Base-by-base conservation (phyloP, 257 asterid species). In the Fraxinus cuspidata region DNA sequence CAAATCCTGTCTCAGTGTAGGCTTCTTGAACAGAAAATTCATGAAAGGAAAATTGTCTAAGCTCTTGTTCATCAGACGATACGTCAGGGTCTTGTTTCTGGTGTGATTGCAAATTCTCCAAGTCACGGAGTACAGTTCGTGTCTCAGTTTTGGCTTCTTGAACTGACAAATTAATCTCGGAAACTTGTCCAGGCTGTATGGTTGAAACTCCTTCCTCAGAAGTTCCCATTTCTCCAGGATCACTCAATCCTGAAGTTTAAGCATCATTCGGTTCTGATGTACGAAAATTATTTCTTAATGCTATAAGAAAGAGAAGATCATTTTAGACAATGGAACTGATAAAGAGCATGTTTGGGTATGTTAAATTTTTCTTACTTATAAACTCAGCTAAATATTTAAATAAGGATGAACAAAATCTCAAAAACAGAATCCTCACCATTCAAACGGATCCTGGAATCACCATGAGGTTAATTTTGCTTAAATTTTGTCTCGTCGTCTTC, bases 361-460 rank as follows among this genome's bases (percentile, higher is more conserved):
- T 58, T 58, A 19, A 4, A 7, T 21, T 58, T 56, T 37, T 37
- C 42, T 37, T 7, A 51, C 60, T 51, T 18, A 18, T 18, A 51
- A 51, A 6, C 63, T 7, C 13, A 60, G 31, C 67, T 10, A 58
- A 60, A 23, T 31, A 60, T 23, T 53, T 53, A 53, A 38, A 63
- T 27, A 81, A 49, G 73, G 75, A 13, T 63, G 40, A 35, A 29
- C 42, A 44, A 76, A 83, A 51, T 34, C 16, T 58, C 63, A 12
- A 42, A 32, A 71, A 71, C 96, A 70, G 72, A 58, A 64, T 23
- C 12, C 82, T 82, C 80, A 87, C 97, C 90, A 35, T 38, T 80
- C 98, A 93, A 44, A 92, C 89, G 0, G 96, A 75, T 72, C 97
- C 96, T 19, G 96, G 98, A 79, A 96, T 93, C 56, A 96, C 97